Base-by-base conservation (phyloP, 2,329 filamentous ascomycete genomes). In the Pleurostoma richardsiae region DNA sequence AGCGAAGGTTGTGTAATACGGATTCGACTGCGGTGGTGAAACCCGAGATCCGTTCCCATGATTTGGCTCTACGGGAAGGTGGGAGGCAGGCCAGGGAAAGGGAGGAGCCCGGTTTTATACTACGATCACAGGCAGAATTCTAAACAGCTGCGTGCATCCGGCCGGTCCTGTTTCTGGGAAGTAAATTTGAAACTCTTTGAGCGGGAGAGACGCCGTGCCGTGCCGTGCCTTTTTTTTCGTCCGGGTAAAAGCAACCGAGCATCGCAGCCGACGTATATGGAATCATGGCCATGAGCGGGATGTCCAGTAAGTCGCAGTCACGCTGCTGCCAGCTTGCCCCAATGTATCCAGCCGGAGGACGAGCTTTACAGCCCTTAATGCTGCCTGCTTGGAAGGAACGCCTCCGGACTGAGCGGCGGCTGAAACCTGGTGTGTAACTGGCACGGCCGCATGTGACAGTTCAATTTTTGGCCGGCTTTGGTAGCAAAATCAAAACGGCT, bases 211-310 rank as follows among this genome's bases (percentile, higher is more conserved):
- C 55, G 48, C 48, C 49, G 33, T n/a, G 33, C 33, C 33, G 53
- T 55, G 48, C 48, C 49, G 33, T n/a, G 33, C 33, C 33, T 8
- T 36, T n/a, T 51, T 54, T 41, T 52, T 45, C 45, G 36, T 43
- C 50, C 49, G 49, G 54, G 53, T 51, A 56, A 59, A 58, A 51
- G 43, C 19, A 19, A 19, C 19, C 19, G 19, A 19, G 19, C 19
- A 19, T 19, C 19, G 19, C 19, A 19, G 19, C 19, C 19, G 19
- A 19, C 19, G 19, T 19, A 19, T 19, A 19, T 19, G 19, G 19
- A 19, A 19, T 19, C 19, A 19, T 19, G 19, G 19, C 19, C 19
- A 19, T 19, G 19, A 19, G 19, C 19, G 19, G 19, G 19, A 19
- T 19, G 19, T 19, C 19, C 19, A 19, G 19, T 19, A 19, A 19